A percentile compares a stretch with the other conserved stretches of the same genome.
phyloP scores from a whole-genome alignment of 1,284 basidiomycete species.

The Fistulinella staudtii region DNA sequence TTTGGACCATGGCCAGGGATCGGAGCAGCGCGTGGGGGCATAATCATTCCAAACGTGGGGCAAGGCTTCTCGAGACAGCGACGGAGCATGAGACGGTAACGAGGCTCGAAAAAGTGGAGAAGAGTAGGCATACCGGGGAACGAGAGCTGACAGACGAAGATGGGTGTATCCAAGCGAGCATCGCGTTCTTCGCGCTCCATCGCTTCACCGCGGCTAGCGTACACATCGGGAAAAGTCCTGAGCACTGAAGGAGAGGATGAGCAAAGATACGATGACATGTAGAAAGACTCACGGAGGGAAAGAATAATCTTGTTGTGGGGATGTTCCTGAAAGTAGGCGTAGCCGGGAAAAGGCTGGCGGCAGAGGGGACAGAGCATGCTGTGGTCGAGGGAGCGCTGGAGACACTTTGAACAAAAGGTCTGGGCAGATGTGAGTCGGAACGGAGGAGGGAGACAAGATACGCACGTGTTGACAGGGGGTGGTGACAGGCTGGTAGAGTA shows the following conservation, averaged over 20 bases:
- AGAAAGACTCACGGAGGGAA: conserved; percentile 55
- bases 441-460: conserved; percentile 15
- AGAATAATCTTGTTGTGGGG: conserved; percentile 65
- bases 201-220: conserved; percentile 51
- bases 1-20: conserved; percentile 35
- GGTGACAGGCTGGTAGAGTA: conserved; percentile 84
- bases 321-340: conserved; percentile 79
- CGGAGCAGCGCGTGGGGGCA: conserved; percentile 46
- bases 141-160: conserved; percentile 86
- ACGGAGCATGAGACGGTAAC: conserved; percentile 90
- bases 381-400: conserved; percentile 88
- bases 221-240: conserved; percentile 56
- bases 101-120: conserved; percentile 90
- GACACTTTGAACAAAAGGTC: conserved; percentile 89
- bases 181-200: conserved; percentile 76
- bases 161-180: conserved; percentile 78
- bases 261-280: conserved; percentile 2
- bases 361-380: conserved; percentile 81
- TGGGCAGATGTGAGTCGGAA: conserved; percentile 30
- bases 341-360: conserved; percentile 70
- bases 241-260: conserved; percentile 46
- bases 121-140: conserved; percentile 90
- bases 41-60: conserved; percentile 89
- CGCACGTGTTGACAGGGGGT: conserved; percentile 91
- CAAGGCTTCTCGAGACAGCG: conserved; percentile 76